phyloP scores from a whole-genome alignment of 2,329 filamentous ascomycete genomes.

The Colletotrichum musicola region DNA sequence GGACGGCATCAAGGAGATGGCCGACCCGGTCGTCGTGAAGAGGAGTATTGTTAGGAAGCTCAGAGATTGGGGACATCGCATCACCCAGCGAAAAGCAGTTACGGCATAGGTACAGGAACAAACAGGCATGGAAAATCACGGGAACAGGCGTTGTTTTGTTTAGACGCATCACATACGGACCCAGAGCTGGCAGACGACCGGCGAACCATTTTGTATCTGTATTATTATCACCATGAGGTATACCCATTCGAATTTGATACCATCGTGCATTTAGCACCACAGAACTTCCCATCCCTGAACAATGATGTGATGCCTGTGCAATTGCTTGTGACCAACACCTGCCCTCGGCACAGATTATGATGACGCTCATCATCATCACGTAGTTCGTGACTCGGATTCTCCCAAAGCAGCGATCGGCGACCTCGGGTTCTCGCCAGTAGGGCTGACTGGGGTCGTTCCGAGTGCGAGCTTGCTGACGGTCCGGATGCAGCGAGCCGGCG shows the following conservation, averaged over 20 bases:
- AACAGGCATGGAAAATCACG: conserved; percentile 7
- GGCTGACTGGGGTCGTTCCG: background rate
- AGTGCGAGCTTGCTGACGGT: background rate
- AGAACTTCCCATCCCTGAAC: too few relatives aligned
- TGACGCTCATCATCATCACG: background rate
- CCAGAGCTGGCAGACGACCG: conserved; percentile 8
- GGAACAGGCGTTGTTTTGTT: conserved; percentile 21
- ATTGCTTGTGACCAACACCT: too few relatives aligned
- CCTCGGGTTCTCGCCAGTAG: background rate
- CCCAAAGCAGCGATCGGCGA: conserved; percentile 6
- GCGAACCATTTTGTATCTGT: conserved; percentile 28
- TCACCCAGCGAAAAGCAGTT: conserved; percentile 15
- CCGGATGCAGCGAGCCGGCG: conserved; percentile 13
- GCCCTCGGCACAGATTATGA: too few relatives aligned
- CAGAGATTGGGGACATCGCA: conserved; percentile 38
- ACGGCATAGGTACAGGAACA: conserved; percentile 3
- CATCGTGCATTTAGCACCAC: conserved; percentile 5
- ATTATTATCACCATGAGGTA: conserved; percentile 30
- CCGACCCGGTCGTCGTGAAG: conserved; percentile 15
- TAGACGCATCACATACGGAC: conserved; percentile 23
- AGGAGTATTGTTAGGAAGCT: conserved; percentile 28
- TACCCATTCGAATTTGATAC: conserved; percentile 33
- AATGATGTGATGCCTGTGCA: too few relatives aligned
- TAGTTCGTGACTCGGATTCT: background rate
- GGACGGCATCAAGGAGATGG: conserved; percentile 14